Evolutionary conservation across 2,329 filamentous ascomycete genomes (phyloP).

Genomic region (Orbilia ellipsospora): DNA sequence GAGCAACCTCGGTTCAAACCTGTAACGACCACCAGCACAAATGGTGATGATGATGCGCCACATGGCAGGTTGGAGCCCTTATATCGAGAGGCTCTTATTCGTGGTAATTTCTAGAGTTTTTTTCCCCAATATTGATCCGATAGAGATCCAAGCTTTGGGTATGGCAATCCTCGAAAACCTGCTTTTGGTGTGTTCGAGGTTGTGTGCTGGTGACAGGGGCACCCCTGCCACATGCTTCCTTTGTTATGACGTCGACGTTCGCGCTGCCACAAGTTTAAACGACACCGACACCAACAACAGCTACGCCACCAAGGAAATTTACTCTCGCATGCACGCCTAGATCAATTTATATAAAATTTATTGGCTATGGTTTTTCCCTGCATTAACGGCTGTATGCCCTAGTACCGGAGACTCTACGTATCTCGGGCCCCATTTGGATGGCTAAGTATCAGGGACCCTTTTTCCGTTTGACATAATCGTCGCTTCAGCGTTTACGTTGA

Average conservation of each 20-base stretch:
- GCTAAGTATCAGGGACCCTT: conserved; percentile 23
- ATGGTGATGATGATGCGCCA: no score
- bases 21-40: no score
- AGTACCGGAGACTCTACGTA: conserved; percentile 1
- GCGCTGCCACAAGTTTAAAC: conserved; percentile 6
- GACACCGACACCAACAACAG: neutral
- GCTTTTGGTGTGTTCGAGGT: conserved; percentile 13
- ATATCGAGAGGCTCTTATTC: no score
- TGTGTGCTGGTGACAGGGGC: neutral
- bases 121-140: no score
- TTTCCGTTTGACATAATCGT: conserved; percentile 36
- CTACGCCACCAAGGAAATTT: conserved; percentile 11
- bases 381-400: conserved; percentile 20
- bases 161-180: conserved; percentile 4
- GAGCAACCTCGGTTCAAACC: no score
- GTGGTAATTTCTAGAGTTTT: no score
- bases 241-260: conserved; percentile 30
- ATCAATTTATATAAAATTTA: conserved; percentile 3
- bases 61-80: no score
- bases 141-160: no score
- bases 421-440: neutral
- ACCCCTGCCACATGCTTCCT: no score
- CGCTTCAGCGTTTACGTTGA: neutral
- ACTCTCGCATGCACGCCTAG: neutral
- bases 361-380: conserved; percentile 30